These are phyloP conservation scores for Suhomyces kilbournensis DNA, from an alignment of 805 yeast genomes.

Conservation along the genomic window DNA sequence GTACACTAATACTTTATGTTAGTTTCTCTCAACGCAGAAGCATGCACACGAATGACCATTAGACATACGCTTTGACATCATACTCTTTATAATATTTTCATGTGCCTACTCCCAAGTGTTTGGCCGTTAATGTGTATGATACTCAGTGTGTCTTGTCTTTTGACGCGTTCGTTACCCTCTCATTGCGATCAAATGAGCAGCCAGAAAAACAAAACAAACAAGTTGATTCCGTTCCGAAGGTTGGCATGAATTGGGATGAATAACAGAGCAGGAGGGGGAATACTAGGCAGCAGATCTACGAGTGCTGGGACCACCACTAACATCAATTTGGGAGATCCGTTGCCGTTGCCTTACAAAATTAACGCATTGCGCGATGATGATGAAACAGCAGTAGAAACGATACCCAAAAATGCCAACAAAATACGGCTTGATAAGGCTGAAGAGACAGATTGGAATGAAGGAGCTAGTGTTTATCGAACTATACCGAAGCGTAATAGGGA, in stretches of 20 bases:
- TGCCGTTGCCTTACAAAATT: slow-evolving; percentile 33
- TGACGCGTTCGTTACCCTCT: not conserved
- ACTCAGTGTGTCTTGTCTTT: not conserved
- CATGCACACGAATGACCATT: not conserved
- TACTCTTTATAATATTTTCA: not conserved
- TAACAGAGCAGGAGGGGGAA: slow-evolving; percentile 1
- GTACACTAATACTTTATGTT: not conserved
- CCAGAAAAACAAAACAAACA: not conserved
- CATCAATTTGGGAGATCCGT: slow-evolving; percentile 29
- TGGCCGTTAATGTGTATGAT: not conserved
- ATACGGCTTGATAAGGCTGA: not conserved
- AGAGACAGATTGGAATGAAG: not conserved
- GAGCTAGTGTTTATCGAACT: not conserved
- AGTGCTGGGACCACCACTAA: not conserved
- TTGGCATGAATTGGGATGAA: not conserved
- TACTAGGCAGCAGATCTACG: not conserved
- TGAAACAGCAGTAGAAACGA: slow-evolving; percentile 8
- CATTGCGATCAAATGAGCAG: not conserved
- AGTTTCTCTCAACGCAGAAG: not conserved
- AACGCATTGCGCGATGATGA: slow-evolving; percentile 6
- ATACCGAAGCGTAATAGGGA: not conserved
- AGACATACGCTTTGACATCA: not conserved
- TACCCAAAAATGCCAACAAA: slow-evolving; percentile 6
- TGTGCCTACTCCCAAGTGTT: not conserved
- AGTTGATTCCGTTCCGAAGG: not conserved